phyloP scores from a whole-genome alignment of 177 flowering plant genomes.

The Vitis hybrid region DNA sequence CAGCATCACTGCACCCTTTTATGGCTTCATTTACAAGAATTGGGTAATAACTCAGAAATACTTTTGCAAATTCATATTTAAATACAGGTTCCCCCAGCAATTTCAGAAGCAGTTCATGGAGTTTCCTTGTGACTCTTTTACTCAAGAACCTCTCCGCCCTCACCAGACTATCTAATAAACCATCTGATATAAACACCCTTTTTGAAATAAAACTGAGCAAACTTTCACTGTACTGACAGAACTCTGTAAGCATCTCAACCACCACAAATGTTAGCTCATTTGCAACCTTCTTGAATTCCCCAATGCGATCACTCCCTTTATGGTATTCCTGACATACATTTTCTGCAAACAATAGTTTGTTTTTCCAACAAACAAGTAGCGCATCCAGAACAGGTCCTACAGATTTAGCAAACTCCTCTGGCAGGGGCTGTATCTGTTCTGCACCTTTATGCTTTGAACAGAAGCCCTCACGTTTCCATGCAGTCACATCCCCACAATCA shows the following conservation, averaged over 20 bases:
- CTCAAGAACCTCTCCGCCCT: slow-evolving; percentile 73
- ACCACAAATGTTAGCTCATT: slow-evolving; percentile 54
- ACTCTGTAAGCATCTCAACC: slow-evolving; percentile 85
- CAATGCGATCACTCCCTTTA: slow-evolving; percentile 19
- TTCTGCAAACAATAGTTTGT: slow-evolving; percentile 44
- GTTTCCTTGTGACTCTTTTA: slow-evolving; percentile 45
- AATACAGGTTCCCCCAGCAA: slow-evolving; percentile 85
- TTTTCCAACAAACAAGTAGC: slow-evolving; percentile 62
- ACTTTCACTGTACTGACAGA: slow-evolving; percentile 83
- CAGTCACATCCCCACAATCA: slow-evolving; percentile 97
- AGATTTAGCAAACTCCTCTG: slow-evolving; percentile 54
- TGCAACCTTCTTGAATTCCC: slow-evolving; percentile 32
- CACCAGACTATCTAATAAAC: slow-evolving; percentile 71
- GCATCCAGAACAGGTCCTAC: slow-evolving; percentile 77
- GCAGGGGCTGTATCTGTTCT: slow-evolving; percentile 82
- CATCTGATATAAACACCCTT: slow-evolving; percentile 43
- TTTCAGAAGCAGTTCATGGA: slow-evolving; percentile 84
- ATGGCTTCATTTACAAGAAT: slow-evolving; percentile 54
- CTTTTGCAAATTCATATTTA: slow-evolving; percentile 90
- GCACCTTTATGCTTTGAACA: slow-evolving; percentile 94
- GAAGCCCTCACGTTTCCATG: slow-evolving; percentile 97
- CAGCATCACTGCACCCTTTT: slow-evolving; percentile 38
- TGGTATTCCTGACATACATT: slow-evolving; percentile 19
- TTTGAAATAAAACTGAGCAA: slow-evolving; percentile 83
- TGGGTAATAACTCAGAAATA: slow-evolving; percentile 71